A percentile compares a stretch with the other conserved stretches of the same genome.
These are phyloP conservation scores for Rubus parviflorus DNA, from an alignment of 306 rosid species.

Conservation along the genomic window DNA sequence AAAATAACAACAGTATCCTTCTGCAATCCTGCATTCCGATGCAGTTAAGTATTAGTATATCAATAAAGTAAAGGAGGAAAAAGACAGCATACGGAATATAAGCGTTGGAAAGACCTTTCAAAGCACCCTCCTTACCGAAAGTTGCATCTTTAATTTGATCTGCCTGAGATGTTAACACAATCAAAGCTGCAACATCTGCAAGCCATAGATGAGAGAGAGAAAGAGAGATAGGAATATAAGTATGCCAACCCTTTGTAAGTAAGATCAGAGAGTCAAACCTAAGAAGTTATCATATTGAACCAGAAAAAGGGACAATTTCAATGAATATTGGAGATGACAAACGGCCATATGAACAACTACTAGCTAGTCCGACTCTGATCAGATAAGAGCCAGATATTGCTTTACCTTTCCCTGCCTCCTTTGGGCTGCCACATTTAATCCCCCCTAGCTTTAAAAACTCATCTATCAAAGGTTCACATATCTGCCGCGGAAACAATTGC, in stretches of 20 bases:
- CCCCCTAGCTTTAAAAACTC: slow-evolving; percentile 72
- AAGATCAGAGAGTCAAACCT: slow-evolving; percentile 16
- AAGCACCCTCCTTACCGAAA: slow-evolving; percentile 48
- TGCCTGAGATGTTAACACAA: slow-evolving; percentile 47
- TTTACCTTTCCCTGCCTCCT: slow-evolving; percentile 75
- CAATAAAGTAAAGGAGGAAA: slow-evolving; percentile 30
- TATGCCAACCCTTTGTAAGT: neutral
- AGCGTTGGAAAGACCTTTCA: slow-evolving; percentile 47
- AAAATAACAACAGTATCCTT: slow-evolving; percentile 61
- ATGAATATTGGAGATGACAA: neutral
- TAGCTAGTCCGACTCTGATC: slow-evolving; percentile 6
- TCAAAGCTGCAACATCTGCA: slow-evolving; percentile 73
- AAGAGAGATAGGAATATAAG: slow-evolving; percentile 11
- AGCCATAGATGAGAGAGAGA: slow-evolving; percentile 27
- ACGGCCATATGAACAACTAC: neutral
- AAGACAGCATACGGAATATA: neutral
- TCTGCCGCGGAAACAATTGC: slow-evolving; percentile 41
- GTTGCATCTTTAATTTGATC: slow-evolving; percentile 53
- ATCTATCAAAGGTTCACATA: slow-evolving; percentile 39
- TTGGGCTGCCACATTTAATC: slow-evolving; percentile 52
- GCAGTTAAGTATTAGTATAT: slow-evolving; percentile 19
- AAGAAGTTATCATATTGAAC: neutral
- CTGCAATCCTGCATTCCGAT: slow-evolving; percentile 56
- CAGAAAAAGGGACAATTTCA: neutral
- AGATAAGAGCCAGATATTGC: slow-evolving; percentile 23